Base-by-base conservation (phyloP, 148 eudicot species). In the Diospyros kaki region DNA sequence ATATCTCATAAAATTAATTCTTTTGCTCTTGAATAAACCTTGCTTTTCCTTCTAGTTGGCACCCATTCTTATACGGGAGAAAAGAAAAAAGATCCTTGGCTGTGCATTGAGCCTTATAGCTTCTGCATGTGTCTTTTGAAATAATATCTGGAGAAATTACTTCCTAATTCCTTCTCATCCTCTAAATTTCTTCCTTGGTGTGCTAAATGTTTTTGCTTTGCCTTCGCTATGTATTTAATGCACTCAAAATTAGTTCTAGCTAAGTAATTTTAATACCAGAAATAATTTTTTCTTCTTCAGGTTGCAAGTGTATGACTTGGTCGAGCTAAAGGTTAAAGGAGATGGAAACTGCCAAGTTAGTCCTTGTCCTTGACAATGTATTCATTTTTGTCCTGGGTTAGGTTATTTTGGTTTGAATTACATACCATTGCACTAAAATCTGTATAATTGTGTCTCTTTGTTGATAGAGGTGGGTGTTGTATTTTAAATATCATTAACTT, bases 331-430 rank as follows among this genome's bases (percentile, higher is more conserved):
- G 80, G 84, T 88, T 77, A 70, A 77, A 73, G 92, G 92, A 64
- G 92, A 88, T 75, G 89, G 92, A 46, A 88, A 88, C 73, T 88
- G 92, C 63, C 92, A 88, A 86, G 92, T 88, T 66, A 58, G 84
- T 82, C 44, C 43, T 55, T 76, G 28, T 50, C 58, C 58, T 66
- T 58, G 50, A 41, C 53, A 44, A n/a, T 60, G n/a, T 39, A 44
- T 38, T 60, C 45, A 17, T 53, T 1, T n/a, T 15, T 68, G 69
- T 66, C 42, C n/a, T 43, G 45, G 40, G 63, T 40, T 28, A 60
- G n/a, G 3, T 1, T 48, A 38, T 48, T 8, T 8, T 48, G 52
- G 8, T 48, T 48, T 4, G 52, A 48, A 48, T 28, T 59, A 2
- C 63, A 3, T 72, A 18, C 15, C 15, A 58, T 42, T 46, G 40